Conservation (phyloP, 208 protist genomes). For the Strigomonas galati region DNA sequence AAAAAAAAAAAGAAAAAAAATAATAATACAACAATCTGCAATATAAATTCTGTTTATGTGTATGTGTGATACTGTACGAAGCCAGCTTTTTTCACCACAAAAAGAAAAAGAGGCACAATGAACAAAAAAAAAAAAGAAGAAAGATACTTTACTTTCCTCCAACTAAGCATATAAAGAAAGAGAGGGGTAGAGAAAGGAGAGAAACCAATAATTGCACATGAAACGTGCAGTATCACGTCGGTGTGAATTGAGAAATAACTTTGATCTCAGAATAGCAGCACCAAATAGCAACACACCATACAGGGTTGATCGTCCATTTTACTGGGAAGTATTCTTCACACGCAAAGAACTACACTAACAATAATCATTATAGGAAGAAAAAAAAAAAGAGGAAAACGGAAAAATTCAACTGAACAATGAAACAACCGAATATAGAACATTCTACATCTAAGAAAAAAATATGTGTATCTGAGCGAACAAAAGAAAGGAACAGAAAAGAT, state of each 20-base stretch:
- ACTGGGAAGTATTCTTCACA: no score
- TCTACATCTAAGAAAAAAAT: no score
- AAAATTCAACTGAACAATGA: no score
- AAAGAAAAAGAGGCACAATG: constrained; percentile 9
- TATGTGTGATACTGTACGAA: neutral
- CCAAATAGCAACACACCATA: no score
- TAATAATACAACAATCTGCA: neutral
- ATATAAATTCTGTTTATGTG: neutral
- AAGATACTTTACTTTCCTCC: neutral
- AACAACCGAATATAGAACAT: no score
- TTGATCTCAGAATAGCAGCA: no score
- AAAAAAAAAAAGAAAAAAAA: neutral
- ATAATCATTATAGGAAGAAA: neutral
- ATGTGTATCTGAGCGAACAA: no score
- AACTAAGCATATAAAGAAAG: neutral
- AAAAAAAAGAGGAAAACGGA: constrained; percentile 1
- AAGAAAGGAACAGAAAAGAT: constrained; percentile 3
- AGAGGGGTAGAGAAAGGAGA: neutral
- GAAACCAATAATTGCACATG: neutral
- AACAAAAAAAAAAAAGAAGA: constrained; percentile 8
- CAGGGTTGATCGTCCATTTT: no score
- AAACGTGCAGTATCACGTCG: no score
- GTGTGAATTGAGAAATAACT: no score
- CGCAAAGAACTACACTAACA: no score
- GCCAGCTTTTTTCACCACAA: neutral